These are phyloP conservation scores for Quercus lobata DNA, from an alignment of 331 rosid species.

Conservation along the genomic window DNA sequence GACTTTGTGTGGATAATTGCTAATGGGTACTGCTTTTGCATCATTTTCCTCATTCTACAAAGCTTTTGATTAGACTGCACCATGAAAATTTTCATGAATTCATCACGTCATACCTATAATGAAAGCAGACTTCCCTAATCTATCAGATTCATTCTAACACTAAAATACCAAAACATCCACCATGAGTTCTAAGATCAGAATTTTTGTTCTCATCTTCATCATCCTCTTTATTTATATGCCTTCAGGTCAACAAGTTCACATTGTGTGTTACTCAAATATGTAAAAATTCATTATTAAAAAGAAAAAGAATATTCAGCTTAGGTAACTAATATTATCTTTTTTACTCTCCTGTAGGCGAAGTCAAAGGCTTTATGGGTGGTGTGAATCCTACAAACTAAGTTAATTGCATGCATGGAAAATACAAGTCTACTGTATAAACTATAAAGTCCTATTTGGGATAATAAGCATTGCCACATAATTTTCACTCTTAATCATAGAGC, in stretches of 20 bases:
- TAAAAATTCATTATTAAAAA: neutral
- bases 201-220: conserved; percentile 29
- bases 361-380: neutral
- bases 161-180: neutral
- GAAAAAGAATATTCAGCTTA: no score
- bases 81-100: neutral
- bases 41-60: neutral
- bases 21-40: neutral
- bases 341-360: conserved; percentile 18
- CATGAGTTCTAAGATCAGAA: conserved; percentile 11
- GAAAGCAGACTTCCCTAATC: neutral
- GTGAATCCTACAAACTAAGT: no score
- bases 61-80: neutral
- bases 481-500: no score
- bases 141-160: no score
- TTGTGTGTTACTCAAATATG: neutral
- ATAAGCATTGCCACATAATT: no score
- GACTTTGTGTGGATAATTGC: neutral
- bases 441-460: no score
- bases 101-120: conserved; percentile 6
- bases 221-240: conserved; percentile 30
- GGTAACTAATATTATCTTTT: neutral
- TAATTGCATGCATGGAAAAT: no score
- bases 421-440: no score
- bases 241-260: conserved; percentile 34